Evolutionary conservation across 1,284 basidiomycete species (phyloP), one percentile per base, ranked within the genome.

Genomic region (Afroboletus lepidellus): DNA sequence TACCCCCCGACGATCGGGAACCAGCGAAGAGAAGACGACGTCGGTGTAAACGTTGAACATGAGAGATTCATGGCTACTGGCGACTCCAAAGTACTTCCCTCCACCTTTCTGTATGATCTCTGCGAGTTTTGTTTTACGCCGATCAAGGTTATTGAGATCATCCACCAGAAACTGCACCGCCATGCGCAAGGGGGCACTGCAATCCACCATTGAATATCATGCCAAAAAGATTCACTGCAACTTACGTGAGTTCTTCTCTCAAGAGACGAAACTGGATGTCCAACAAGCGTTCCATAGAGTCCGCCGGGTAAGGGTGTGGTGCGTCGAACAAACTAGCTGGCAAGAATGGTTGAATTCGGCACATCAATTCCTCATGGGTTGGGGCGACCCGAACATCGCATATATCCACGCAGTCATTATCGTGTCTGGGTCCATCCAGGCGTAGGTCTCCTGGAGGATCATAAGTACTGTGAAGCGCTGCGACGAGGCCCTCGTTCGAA

Each of bases 241-340:
- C 80, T 32, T 62, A 84, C 84, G 77, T 81, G 15, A 87, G 66
- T 56, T 90, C 87, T 55, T 87, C 86, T 30, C 87, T 73, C 36
- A 90, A 66, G 0, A 90, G 73, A 27, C 87, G 78, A 60, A 87
- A 90, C 57, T 89, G 84, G 3, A 84, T 76, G 50, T 90, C 87
- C 8, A 87, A 65, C n/a, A 82, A 66, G 12, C 79, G 71, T 48
- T 84, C 74, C 77, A 87, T 84, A 24, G 79, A 80, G 15, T 75
- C 73, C 6, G 66, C 52, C 0, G 77, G 77, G 24, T 76, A 72
- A 50, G 77, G 83, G 61, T 90, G 87, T 0, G 81, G 85, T 0
- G 84, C 85, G 8, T 69, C 73, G 20, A 72, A 73, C 3, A 86
- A 61, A 57, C 79, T 84, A 2, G 74, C 76, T 0, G 87, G 87